Evolutionary conservation across 2,329 filamentous ascomycete species (phyloP), one percentile per base, ranked within the genome.

Genomic region (Arthroderma sp.): DNA sequence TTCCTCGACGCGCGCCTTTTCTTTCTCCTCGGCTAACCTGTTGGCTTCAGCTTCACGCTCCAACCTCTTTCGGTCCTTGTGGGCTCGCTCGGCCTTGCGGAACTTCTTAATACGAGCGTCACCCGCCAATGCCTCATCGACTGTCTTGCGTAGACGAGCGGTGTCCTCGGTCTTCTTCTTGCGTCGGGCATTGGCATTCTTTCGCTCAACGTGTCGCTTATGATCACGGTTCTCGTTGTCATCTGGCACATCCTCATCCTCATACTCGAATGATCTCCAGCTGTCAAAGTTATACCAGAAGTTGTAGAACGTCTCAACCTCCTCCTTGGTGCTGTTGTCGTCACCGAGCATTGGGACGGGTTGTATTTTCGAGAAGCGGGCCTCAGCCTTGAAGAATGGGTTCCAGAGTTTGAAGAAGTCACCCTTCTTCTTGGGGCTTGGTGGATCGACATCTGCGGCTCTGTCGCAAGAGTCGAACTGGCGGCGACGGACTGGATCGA

Each of bases 141-240:
- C 81, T 46, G 95, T 67, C 68, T 88, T 83, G 60, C 91, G 81
- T 49, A 98, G 78, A 58, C 93, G 88, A 42, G 84, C 75, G 56
- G 83, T 94, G 69, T 98, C 93, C 73, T 98, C 91, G 28, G 82
- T 86, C 88, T 98, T 98, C 78, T 88, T 93, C 87, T 98, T 98
- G 71, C 91, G 93, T 65, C 91, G 86, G 36, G 87, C 81, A 63
- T 94, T 95, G 70, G 84, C 79, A 70, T 98, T 98, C 82, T 98
- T 98, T 65, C 88, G 83, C 74, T 98, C 91, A 57, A 91, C 81
- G 68, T 98, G 89, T 47, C 91, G 86, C 75, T 95, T 96, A 74
- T 98, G 91, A 70, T 96, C 89, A 65, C 91, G 88, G 73, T 88
- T 94, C 72, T 96, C 91, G 66, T 91, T 94, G 73, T 98, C 91